Conservation (phyloP, 2,329 filamentous ascomycete genomes). For the Alternaria gansuensis region DNA sequence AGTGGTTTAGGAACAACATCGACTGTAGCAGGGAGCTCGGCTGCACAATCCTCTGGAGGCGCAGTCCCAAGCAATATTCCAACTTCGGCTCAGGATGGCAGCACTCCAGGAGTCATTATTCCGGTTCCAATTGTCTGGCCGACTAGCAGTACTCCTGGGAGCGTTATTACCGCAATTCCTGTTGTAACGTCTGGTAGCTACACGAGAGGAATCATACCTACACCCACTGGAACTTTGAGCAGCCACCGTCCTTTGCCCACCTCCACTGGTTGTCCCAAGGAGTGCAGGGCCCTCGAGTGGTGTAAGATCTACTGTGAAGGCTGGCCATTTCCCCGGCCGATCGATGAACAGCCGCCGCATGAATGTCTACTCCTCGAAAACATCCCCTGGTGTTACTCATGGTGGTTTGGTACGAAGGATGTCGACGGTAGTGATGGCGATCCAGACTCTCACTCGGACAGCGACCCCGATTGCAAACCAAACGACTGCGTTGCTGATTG, state of each 20-base stretch:
- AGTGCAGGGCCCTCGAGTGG: conserved; percentile 9
- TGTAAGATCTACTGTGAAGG: conserved; percentile 15
- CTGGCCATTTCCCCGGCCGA: conserved; percentile 8
- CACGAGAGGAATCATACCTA: not conserved
- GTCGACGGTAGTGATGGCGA: conserved; percentile 7
- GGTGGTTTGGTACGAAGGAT: conserved; percentile 16
- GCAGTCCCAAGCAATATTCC: not conserved
- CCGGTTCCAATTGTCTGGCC: not conserved
- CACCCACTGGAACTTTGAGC: not conserved
- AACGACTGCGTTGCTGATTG: conserved; percentile 26
- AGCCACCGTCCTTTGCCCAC: not conserved
- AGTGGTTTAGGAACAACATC: no score
- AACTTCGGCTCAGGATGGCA: not conserved
- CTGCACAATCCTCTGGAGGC: not conserved
- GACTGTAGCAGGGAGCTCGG: not conserved
- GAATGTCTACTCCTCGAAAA: conserved; percentile 21
- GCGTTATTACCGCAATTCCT: no score
- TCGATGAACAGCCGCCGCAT: conserved; percentile 9
- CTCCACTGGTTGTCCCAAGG: conserved; percentile 13
- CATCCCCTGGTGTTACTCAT: conserved; percentile 14
- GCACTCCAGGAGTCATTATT: not conserved
- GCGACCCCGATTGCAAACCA: conserved; percentile 19
- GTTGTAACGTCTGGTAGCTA: no score
- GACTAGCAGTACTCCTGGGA: not conserved
- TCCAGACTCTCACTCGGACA: conserved; percentile 18